A percentile compares a stretch with the other conserved stretches of the same genome.
Evolutionary conservation across 352 stramenopile genomes (phyloP).

Genomic region (Phytophthora sansomeana): DNA sequence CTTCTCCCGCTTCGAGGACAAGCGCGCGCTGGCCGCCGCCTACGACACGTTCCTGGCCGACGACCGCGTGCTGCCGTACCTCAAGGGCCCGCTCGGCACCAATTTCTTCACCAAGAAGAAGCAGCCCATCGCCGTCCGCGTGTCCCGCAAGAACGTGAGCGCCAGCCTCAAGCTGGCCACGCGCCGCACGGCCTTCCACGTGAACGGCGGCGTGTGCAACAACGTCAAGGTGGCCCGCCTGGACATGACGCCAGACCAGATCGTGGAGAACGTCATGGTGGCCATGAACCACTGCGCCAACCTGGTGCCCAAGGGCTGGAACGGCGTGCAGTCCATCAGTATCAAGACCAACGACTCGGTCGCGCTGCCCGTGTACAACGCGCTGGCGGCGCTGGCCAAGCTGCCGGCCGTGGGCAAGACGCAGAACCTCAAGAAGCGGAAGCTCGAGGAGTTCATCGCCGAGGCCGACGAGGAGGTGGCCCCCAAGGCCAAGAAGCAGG

Average conservation of each 20-base stretch:
- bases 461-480: constrained; percentile 20
- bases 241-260: constrained; percentile 63
- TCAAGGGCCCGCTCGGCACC: constrained; percentile 71
- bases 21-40: constrained; percentile 68
- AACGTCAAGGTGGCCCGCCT: constrained; percentile 90
- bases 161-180: constrained; percentile 52
- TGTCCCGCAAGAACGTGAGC: constrained; percentile 73
- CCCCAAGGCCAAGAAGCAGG: constrained; percentile 32
- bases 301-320: constrained; percentile 91
- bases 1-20: constrained; percentile 81
- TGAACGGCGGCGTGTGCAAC: constrained; percentile 87
- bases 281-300: constrained; percentile 74
- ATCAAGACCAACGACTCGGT: constrained; percentile 92
- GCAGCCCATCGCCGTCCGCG: constrained; percentile 73
- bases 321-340: constrained; percentile 92
- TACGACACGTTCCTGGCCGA: constrained; percentile 85
- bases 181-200: constrained; percentile 85
- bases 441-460: constrained; percentile 60
- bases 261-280: constrained; percentile 82
- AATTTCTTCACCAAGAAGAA: constrained; percentile 88
- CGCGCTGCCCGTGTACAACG: constrained; percentile 93
- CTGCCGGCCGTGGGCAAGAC: constrained; percentile 65
- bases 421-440: constrained; percentile 67
- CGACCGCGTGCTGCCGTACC: constrained; percentile 78
- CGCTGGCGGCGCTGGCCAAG: constrained; percentile 66